A percentile compares a stretch with the other conserved stretches of the same genome.
Evolutionary conservation across 208 protist genomes (phyloP).

Genomic region (Acanthamoeba lenticulata): DNA sequence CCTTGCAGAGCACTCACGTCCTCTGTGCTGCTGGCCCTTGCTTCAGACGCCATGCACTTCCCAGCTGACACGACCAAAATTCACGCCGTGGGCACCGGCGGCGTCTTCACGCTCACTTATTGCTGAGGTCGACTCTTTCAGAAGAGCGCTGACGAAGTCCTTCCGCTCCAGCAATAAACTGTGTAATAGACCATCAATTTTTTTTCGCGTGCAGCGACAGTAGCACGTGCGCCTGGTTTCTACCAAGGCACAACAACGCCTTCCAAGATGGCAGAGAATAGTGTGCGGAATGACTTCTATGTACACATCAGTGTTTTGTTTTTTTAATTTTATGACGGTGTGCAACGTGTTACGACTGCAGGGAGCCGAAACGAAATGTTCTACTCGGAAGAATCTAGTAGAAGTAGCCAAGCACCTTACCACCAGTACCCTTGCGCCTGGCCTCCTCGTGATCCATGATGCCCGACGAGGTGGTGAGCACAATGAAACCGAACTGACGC

Average conservation of each 20-base stretch:
- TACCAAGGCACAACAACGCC: too few relatives aligned
- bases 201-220: too few relatives aligned
- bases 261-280: too few relatives aligned
- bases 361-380: not conserved
- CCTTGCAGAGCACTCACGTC: too few relatives aligned
- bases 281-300: not conserved
- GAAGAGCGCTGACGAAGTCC: too few relatives aligned
- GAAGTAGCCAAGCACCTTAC: conserved; percentile 99
- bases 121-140: too few relatives aligned
- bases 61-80: not conserved
- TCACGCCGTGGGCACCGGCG: not conserved
- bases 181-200: too few relatives aligned
- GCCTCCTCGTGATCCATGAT: conserved; percentile 99
- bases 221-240: too few relatives aligned
- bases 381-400: conserved; percentile 92
- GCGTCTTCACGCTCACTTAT: not conserved
- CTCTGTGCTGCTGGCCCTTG: not conserved
- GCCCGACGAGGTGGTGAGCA: conserved; percentile 99
- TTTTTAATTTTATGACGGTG: not conserved
- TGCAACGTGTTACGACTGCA: not conserved
- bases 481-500: conserved; percentile 99
- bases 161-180: too few relatives aligned
- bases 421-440: conserved; percentile 98
- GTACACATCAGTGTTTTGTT: not conserved
- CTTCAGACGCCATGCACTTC: not conserved